phyloP scores from a whole-genome alignment of 352 stramenopile genomes.

The Pythium sp. region DNA sequence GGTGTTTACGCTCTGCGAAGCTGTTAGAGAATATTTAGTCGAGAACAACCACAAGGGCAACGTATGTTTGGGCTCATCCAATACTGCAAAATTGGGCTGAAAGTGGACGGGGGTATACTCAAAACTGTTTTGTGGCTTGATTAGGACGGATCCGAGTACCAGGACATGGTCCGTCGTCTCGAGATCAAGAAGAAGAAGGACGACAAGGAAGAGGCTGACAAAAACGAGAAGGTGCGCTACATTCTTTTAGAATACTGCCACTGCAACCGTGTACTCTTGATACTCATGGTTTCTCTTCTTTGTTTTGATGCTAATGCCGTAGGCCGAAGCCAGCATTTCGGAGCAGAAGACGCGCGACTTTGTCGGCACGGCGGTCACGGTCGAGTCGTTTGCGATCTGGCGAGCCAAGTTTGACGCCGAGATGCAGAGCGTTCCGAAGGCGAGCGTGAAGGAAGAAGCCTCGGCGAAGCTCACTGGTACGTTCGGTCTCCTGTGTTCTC shows the following conservation, averaged over 20 bases:
- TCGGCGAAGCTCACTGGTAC: slow-evolving; percentile 75
- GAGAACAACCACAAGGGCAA: slow-evolving; percentile 88
- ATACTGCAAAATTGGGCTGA: neutral
- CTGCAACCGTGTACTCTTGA: neutral
- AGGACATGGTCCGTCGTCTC: slow-evolving; percentile 85
- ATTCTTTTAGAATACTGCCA: neutral
- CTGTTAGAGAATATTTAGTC: slow-evolving; percentile 81
- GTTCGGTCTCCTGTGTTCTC: neutral
- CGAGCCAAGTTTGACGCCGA: slow-evolving; percentile 68
- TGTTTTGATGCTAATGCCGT: neutral
- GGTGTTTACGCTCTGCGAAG: slow-evolving; percentile 85
- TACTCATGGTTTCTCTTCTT: slow-evolving; percentile 1
- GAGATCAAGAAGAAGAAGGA: slow-evolving; percentile 82
- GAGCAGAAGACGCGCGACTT: slow-evolving; percentile 18
- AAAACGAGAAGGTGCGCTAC: slow-evolving; percentile 32
- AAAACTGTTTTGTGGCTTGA: slow-evolving; percentile 3
- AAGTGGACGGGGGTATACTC: neutral
- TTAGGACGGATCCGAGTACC: slow-evolving; percentile 84
- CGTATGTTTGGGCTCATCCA: slow-evolving; percentile 27
- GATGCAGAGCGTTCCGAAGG: slow-evolving; percentile 47
- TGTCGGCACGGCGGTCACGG: slow-evolving; percentile 67
- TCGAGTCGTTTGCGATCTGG: slow-evolving; percentile 74
- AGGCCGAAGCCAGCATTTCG: slow-evolving; percentile 7
- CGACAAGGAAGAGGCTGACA: slow-evolving; percentile 54
- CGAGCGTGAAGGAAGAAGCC: slow-evolving; percentile 59